Conservation (phyloP, 139 green algal species). For the Chloropicon primus region DNA sequence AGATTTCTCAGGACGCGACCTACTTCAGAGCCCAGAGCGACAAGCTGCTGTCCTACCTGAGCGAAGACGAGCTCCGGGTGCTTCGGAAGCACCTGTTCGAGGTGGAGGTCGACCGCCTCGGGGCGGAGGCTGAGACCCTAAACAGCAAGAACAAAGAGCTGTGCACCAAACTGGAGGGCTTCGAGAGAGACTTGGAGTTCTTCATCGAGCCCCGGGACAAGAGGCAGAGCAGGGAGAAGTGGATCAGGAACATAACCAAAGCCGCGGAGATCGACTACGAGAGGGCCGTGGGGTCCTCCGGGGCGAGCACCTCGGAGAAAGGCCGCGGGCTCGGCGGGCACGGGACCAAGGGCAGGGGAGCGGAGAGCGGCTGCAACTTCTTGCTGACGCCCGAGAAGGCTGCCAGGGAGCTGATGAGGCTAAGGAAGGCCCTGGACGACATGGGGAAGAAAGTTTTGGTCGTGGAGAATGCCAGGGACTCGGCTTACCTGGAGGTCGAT, state of each 20-base stretch:
- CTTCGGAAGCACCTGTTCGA: background rate
- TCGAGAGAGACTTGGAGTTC: background rate
- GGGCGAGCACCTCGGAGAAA: background rate
- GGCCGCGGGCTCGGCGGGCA: too few species aligned
- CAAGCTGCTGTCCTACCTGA: background rate
- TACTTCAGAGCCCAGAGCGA: background rate
- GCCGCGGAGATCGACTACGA: background rate
- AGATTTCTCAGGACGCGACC: background rate
- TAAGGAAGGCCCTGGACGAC: background rate
- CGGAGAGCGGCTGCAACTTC: background rate
- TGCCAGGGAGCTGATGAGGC: background rate
- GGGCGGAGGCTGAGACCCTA: background rate
- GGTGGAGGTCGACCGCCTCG: background rate
- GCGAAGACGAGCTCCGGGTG: background rate
- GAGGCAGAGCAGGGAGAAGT: background rate
- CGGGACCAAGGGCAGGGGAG: background rate
- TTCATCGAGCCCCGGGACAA: background rate
- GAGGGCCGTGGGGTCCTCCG: background rate
- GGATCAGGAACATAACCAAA: background rate
- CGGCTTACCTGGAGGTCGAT: background rate
- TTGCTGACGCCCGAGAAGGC: background rate
- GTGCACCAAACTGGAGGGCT: background rate
- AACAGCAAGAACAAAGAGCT: background rate
- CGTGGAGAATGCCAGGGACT: background rate
- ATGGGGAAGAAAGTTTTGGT: background rate